phyloP scores from a whole-genome alignment of 208 protist genomes.

The Wallacemonas rigidus region DNA sequence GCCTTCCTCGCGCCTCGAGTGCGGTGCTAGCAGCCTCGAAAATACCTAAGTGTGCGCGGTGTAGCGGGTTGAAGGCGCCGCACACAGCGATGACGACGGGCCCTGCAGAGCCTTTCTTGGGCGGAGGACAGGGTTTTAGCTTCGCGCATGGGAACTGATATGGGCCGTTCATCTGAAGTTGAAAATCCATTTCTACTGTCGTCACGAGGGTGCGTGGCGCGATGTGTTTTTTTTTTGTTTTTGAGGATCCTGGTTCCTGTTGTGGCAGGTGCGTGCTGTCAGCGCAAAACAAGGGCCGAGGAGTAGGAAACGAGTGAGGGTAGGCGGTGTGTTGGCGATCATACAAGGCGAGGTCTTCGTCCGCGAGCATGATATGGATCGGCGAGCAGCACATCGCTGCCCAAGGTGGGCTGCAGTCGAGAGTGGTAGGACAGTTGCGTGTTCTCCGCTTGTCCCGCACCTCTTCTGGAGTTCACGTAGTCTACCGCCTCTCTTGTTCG shows the following conservation, averaged over 20 bases:
- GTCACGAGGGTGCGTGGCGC: neutral
- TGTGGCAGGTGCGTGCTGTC: too few species aligned
- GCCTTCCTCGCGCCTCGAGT: constrained; percentile 16
- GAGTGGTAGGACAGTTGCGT: too few species aligned
- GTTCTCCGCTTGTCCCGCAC: too few species aligned
- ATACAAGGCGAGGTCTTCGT: too few species aligned
- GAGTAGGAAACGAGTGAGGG: too few species aligned
- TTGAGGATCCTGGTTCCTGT: neutral
- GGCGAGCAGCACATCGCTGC: too few species aligned
- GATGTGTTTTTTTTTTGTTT: neutral
- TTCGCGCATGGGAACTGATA: constrained; percentile 44
- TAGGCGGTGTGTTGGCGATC: too few species aligned
- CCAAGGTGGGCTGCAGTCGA: too few species aligned
- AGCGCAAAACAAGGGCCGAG: too few species aligned
- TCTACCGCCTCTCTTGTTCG: too few species aligned
- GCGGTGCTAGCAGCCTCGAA: constrained; percentile 46
- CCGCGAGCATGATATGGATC: too few species aligned
- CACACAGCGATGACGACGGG: constrained; percentile 68
- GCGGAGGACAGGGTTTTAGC: constrained; percentile 34
- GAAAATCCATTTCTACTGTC: neutral
- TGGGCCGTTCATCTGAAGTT: neutral
- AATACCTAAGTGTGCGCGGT: constrained; percentile 68
- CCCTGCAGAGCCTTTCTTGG: constrained; percentile 10
- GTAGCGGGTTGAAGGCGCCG: constrained; percentile 85
- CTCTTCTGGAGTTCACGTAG: too few species aligned